Evolutionary conservation across 331 rosid species (phyloP), one percentile per base, ranked within the genome.

Genomic region (Cucumis variabilis): DNA sequence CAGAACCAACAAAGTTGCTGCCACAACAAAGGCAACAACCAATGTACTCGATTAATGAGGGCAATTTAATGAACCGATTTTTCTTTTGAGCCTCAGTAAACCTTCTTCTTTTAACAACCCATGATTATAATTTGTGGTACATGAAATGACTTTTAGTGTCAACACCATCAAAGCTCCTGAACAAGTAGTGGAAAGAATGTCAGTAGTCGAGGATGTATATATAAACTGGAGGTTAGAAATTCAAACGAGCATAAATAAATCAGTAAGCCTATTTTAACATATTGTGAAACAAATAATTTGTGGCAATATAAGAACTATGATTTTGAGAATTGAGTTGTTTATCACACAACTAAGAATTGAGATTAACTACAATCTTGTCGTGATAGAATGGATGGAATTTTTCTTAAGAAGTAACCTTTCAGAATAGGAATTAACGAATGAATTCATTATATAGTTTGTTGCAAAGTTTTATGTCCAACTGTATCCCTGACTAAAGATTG

Each of bases 91-190:
- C n/a, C n/a, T n/a, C n/a, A n/a, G n/a, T n/a, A n/a, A n/a, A n/a
- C n/a, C n/a, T n/a, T n/a, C n/a, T n/a, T 96, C 99, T 90, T 96
- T 94, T 92, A 94, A 69, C 44, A 93, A 20, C 37, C 99, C 99
- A 86, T 97, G 99, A 44, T 96, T 97, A 48, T 97, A 97, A 88
- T 97, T 97, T 80, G 94, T 94, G 25, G 99, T 88, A 87, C 98
- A 94, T 0, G 99, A 97, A 70, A 97, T 94, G 68, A 94, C 99
- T 90, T 97, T 97, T 90, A 97, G 88, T 70, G 97, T 93, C 90
- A 96, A 91, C 55, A 97, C 99, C 99, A 97, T 97, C 69, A 97
- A 89, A 6, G 99, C 98, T 80, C 99, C 99, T 96, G 86, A 48
- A 66, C 21, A 85, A 67, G 23, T 17, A 19, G 50, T 58, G 17